Evolutionary conservation across 2,329 filamentous ascomycete genomes (phyloP).

Genomic region (Endocalyx cinctus): DNA sequence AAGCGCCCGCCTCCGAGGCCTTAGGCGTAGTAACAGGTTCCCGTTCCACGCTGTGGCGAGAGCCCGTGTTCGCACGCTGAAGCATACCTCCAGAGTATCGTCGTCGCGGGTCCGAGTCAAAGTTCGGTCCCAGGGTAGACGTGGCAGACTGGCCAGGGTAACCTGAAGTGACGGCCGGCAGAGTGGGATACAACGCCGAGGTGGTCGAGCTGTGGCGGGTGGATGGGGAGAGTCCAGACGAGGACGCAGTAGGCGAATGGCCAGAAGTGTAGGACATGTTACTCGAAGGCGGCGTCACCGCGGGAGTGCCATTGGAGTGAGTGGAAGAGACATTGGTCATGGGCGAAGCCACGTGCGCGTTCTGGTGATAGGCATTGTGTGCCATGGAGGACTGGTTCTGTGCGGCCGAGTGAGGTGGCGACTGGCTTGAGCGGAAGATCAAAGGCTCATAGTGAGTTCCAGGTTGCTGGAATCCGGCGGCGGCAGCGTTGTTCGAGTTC

Average conservation of each 20-base stretch:
- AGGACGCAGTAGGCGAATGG: constrained; percentile 70
- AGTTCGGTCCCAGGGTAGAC: constrained; percentile 65
- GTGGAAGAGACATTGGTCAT: constrained; percentile 54
- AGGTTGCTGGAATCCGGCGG: constrained; percentile 71
- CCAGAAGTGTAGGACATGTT: constrained; percentile 72
- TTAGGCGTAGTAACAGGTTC: constrained; percentile 41
- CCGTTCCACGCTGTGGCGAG: constrained; percentile 33
- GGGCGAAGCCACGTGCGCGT: constrained; percentile 59
- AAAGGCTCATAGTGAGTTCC: constrained; percentile 59
- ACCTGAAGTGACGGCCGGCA: constrained; percentile 66
- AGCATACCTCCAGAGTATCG: constrained; percentile 65
- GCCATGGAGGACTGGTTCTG: constrained; percentile 31
- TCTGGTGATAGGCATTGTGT: constrained; percentile 38
- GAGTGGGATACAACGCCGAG: constrained; percentile 68
- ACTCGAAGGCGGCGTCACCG: constrained; percentile 71
- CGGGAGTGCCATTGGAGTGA: constrained; percentile 60
- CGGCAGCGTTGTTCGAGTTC: constrained; percentile 76
- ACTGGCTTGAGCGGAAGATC: constrained; percentile 54
- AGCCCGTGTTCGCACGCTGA: constrained; percentile 49
- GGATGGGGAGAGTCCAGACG: constrained; percentile 63
- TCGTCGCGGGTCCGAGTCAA: constrained; percentile 58
- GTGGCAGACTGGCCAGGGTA: constrained; percentile 65
- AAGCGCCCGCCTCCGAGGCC: constrained; percentile 35
- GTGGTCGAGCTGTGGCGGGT: constrained; percentile 56
- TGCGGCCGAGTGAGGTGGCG: constrained; percentile 32